These are phyloP conservation scores for Rhamnella rubrinervis DNA, from an alignment of 331 rosid species.

Conservation along the genomic window DNA sequence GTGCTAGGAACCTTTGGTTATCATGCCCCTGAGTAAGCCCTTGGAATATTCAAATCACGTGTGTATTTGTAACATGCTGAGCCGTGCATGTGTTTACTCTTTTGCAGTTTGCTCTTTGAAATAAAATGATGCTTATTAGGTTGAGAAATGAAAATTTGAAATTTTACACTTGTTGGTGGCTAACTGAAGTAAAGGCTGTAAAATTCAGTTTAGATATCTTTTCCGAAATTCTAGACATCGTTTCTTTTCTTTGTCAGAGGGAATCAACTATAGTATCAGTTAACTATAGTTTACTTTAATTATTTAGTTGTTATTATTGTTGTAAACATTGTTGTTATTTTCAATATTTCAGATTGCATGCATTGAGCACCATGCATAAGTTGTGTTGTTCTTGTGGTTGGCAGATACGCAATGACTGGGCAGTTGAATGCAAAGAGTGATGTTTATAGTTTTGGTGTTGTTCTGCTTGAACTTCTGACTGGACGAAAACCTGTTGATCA, in stretches of 20 bases:
- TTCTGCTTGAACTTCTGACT: constrained; percentile 82
- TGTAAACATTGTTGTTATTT: too few relatives aligned
- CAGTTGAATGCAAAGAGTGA: constrained; percentile 90
- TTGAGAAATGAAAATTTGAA: constrained; percentile 4
- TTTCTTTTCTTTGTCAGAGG: not conserved
- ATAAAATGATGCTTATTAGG: not conserved
- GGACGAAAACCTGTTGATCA: constrained; percentile 91
- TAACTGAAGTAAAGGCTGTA: not conserved
- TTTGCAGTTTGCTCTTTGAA: not conserved
- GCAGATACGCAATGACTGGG: constrained; percentile 94
- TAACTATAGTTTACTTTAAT: too few relatives aligned
- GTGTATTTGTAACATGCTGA: not conserved
- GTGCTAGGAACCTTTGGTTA: constrained; percentile 93
- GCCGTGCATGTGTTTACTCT: not conserved
- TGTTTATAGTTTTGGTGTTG: constrained; percentile 86
- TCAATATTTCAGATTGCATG: not conserved
- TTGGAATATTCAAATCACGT: constrained; percentile 3
- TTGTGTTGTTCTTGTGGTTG: constrained; percentile 24
- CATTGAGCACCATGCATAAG: constrained; percentile 9
- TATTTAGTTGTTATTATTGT: too few relatives aligned
- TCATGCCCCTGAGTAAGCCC: constrained; percentile 89
- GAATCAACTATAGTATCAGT: not conserved
- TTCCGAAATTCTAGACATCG: not conserved
- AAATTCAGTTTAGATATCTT: not conserved
- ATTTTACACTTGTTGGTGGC: not conserved